Evolutionary conservation across 768 basidiomycete species (phyloP), one percentile per base, ranked within the genome.

Genomic region (Solioccasus polychromus): DNA sequence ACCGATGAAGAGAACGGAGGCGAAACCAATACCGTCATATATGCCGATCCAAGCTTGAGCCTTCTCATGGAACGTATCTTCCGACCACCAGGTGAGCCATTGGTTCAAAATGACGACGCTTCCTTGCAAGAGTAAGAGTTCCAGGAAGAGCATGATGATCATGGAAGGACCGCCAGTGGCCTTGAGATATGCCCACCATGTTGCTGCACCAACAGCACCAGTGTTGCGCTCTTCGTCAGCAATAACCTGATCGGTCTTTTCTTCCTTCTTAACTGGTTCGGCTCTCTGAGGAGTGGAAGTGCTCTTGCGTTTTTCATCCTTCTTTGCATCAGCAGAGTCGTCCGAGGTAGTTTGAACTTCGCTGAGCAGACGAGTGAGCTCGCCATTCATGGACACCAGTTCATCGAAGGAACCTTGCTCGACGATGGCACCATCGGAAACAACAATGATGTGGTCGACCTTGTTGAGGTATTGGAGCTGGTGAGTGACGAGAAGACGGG

Each of bases 391-490:
- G 35, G 50, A 19, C 32, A 73, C 59, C 23, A 76, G 62, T 28
- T 70, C 59, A 7, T 70, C 66, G 47, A 69, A 76, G 15, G 67
- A 47, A 19, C 75, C 75, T 48, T 73, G 65, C 51, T 78, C 77
- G 31, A 69, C 70, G 10, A 78, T 63, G 28, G 47, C 42, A 2
- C 78, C 78, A 12, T 73, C 63, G 12, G 68, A 64, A 10, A 78
- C 56, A 39, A 79, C 76, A 22, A 79, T 62, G 39, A 80, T 66
- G 25, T 74, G 61, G 51, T 78, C 78, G 55, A 63, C 60, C 37
- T 63, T 58, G 37, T 45, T 61, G 44, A 63, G 60, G 39, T 64
- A 63, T 32, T 63, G 62, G 35, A 63, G 62, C 26, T 58, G 62
- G 43, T 64, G 62, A 32, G 61, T 64, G 15, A 64, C 60, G 23